phyloP scores from a whole-genome alignment of 2,329 filamentous ascomycete species.

The Microcyclosporella mali region DNA sequence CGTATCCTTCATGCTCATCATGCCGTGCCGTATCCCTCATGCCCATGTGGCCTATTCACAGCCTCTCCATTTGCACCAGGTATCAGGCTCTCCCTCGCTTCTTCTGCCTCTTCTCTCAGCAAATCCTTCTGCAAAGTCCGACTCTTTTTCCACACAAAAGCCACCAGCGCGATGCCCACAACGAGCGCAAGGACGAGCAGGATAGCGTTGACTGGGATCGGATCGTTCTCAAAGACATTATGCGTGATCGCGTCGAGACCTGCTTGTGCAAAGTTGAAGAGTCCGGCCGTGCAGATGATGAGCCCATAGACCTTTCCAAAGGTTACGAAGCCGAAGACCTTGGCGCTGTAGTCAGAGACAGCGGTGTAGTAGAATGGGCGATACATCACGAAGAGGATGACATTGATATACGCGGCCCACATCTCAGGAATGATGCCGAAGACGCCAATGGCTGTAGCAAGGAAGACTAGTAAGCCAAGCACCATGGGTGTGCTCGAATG shows the following conservation, averaged over 20 bases:
- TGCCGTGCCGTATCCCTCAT: constrained; percentile 26
- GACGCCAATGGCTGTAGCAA: constrained; percentile 68
- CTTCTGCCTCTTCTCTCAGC: constrained; percentile 42
- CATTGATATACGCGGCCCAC: constrained; percentile 68
- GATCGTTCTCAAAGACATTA: constrained; percentile 62
- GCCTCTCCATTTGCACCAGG: constrained; percentile 27
- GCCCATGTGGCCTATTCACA: constrained; percentile 25
- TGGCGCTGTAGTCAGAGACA: constrained; percentile 80
- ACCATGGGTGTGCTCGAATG: constrained; percentile 66
- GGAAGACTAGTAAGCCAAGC: constrained; percentile 61
- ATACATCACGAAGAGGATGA: constrained; percentile 75
- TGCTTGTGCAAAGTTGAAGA: constrained; percentile 78
- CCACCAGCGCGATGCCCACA: constrained; percentile 60
- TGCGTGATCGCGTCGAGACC: constrained; percentile 75
- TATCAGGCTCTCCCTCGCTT: constrained; percentile 35
- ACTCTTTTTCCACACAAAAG: constrained; percentile 55
- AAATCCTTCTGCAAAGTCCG: constrained; percentile 37
- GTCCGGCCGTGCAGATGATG: constrained; percentile 76
- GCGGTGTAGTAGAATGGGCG: constrained; percentile 87
- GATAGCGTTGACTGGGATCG: constrained; percentile 68
- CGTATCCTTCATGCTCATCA: constrained; percentile 25
- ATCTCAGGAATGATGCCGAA: constrained; percentile 66
- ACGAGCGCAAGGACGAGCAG: constrained; percentile 56
- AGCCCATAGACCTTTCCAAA: constrained; percentile 93
- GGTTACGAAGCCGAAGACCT: constrained; percentile 86